Evolutionary conservation across 2,329 filamentous ascomycete genomes (phyloP).

Genomic region (Colletotrichum euphorbiae): DNA sequence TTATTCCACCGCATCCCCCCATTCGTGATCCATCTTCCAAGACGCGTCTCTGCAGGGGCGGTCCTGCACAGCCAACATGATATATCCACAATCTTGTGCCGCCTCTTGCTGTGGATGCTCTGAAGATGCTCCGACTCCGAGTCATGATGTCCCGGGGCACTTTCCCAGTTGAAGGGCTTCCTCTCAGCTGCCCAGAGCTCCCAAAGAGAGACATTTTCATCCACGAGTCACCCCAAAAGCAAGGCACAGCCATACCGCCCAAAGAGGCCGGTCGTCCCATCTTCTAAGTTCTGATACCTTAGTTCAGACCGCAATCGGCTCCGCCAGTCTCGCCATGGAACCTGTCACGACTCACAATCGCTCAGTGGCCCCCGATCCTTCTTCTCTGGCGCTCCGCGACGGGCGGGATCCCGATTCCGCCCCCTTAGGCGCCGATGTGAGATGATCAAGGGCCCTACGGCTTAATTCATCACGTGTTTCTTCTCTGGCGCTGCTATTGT

Average conservation of each 20-base stretch:
- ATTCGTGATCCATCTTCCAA: slow-evolving; percentile 27
- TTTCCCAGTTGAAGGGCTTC: slow-evolving; percentile 5
- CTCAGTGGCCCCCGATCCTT: slow-evolving; percentile 13
- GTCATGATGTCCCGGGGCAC: slow-evolving; percentile 28
- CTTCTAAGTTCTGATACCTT: too few species aligned
- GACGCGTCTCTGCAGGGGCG: slow-evolving; percentile 32
- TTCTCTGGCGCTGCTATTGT: slow-evolving; percentile 8
- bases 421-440: background rate
- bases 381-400: background rate
- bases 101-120: slow-evolving; percentile 34
- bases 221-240: slow-evolving; percentile 21
- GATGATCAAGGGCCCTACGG: background rate
- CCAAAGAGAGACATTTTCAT: background rate
- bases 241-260: slow-evolving; percentile 5
- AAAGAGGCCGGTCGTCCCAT: slow-evolving; percentile 24
- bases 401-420: slow-evolving; percentile 6
- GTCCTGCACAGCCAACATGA: slow-evolving; percentile 18
- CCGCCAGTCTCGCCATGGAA: slow-evolving; percentile 9
- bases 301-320: slow-evolving; percentile 26
- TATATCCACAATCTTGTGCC: slow-evolving; percentile 13
- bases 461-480: background rate
- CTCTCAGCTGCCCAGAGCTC: slow-evolving; percentile 22
- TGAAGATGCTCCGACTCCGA: slow-evolving; percentile 31
- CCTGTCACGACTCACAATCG: slow-evolving; percentile 18
- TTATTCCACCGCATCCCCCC: slow-evolving; percentile 8